Evolutionary conservation across 805 yeast species (phyloP), one percentile per base, ranked within the genome.

Genomic region (Yamadazyma phyllophila): DNA sequence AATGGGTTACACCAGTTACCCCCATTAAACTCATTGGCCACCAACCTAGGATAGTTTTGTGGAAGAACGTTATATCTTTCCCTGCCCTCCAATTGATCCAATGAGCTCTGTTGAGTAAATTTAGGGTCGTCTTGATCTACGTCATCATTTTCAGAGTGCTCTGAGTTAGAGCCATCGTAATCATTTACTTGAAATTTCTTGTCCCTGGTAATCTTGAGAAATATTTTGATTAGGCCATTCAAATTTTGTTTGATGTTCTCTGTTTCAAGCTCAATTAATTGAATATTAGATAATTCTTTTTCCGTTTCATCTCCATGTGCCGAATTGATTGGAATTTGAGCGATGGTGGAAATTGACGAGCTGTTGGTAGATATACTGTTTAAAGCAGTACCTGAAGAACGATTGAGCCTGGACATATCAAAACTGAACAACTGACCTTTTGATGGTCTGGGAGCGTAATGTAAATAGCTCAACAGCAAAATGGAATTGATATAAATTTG

Each of bases 1-100:
- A 83, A 83, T 20, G 87, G 88, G 55, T 84, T 85, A 39, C 79
- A 76, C 84, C 90, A 85, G 49, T 83, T 82, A n/a, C 91, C 92
- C 13, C 90, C 92, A 53, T 82, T 82, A 59, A 82, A 85, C 44
- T 77, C 80, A 26, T 81, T 81, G 35, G 76, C 71, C 14, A 86
- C 63, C 55, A 85, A 83, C 48, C 94, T 71, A 7, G 94, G 90
- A 51, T 82, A 79, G 2, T 82, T 66, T 58, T 84, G 85, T 0
- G 92, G 94, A 30, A 83, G 49, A 12, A 63, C 42, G 39, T 69
- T 63, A 49, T 55, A 62, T 16, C 75, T 50, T 29, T 66, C 69
- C 41, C 62, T 66, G 5, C 72, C 61, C 17, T 36, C 36, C 10
- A 39, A 7, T 6, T 20, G 30, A 11, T 16, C 39, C 13, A 24